Base-by-base conservation (phyloP, 148 eudicot species). In the Rhododendron ovatum region DNA sequence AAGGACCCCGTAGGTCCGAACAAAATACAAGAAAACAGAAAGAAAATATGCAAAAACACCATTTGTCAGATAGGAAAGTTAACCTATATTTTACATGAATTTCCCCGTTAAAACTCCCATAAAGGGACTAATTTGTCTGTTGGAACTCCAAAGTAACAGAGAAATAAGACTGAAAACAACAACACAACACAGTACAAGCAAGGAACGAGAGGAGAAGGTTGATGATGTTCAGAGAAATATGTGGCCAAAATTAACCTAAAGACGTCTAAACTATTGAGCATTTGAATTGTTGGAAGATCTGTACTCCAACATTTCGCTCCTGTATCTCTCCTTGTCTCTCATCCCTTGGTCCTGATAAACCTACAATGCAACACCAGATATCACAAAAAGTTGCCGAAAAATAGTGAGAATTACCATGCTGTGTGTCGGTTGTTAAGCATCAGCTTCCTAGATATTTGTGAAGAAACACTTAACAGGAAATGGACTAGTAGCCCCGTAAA, bases 271-370 rank as follows among this genome's bases (percentile, higher is more conserved):
- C 41, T 75, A 81, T 33, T 81, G 78, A 75, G 69, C 45, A 76
- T 55, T 76, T 65, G 53, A 41, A 50, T 88, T 88, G 47, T 88
- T 87, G 35, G 91, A 88, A 39, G 88, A 86, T 75, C 84, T 88
- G 88, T 86, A 88, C 84, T 90, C 89, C 84, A 80, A 43, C 92
- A 90, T 88, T 84, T 92, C 91, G 65, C 88, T 85, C 84, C 57
- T 89, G 89, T 91, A 91, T 84, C 93, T 86, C 88, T 92, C 95
- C 88, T 90, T 89, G 86, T 89, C 91, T 84, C 73, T 86, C 84
- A 85, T 22, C 77, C 91, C 93, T 85, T 89, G 91, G 41, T 91
- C 95, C 86, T 90, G 91, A 87, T 90, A 92, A 55, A 91, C 94
- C 98, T 95, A 93, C 86, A 91, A 77, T 28, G 63, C 80, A 69